phyloP scores from a whole-genome alignment of 495 filamentous ascomycete species.

The Letharia lupina region DNA sequence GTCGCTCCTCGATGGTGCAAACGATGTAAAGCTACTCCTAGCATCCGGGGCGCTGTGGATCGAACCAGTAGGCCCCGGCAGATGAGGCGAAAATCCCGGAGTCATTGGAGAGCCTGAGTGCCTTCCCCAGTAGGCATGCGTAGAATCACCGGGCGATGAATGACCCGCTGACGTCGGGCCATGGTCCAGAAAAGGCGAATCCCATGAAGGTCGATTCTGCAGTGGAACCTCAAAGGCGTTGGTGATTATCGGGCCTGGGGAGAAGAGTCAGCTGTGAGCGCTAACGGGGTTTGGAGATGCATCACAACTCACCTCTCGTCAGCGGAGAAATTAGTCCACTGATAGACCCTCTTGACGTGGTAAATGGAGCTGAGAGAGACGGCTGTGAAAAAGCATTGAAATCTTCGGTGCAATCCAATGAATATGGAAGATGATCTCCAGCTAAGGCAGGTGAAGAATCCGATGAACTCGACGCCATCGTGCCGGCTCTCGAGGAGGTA shows the following conservation, averaged over 20 bases:
- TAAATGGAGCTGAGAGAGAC: conserved; percentile 28
- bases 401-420: conserved; percentile 33
- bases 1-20: conserved; percentile 21
- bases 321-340: conserved; percentile 21
- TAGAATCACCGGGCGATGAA: conserved; percentile 24
- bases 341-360: conserved; percentile 15
- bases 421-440: conserved; percentile 18
- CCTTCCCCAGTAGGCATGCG: conserved; percentile 24
- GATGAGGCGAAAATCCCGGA: conserved; percentile 23
- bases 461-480: conserved; percentile 36
- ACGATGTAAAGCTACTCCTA: conserved; percentile 22
- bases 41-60: conserved; percentile 19
- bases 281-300: background rate
- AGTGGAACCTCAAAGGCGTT: conserved; percentile 21
- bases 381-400: conserved; percentile 39
- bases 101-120: conserved; percentile 25
- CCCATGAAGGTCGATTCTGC: conserved; percentile 23
- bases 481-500: conserved; percentile 38
- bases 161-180: conserved; percentile 22
- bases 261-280: background rate
- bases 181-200: conserved; percentile 24
- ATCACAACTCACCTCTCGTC: conserved; percentile 21
- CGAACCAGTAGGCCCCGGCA: conserved; percentile 21
- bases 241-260: conserved; percentile 17
- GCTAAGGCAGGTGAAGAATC: conserved; percentile 37